phyloP scores from a whole-genome alignment of 148 eudicot species.

The Chenopodium quinoa region DNA sequence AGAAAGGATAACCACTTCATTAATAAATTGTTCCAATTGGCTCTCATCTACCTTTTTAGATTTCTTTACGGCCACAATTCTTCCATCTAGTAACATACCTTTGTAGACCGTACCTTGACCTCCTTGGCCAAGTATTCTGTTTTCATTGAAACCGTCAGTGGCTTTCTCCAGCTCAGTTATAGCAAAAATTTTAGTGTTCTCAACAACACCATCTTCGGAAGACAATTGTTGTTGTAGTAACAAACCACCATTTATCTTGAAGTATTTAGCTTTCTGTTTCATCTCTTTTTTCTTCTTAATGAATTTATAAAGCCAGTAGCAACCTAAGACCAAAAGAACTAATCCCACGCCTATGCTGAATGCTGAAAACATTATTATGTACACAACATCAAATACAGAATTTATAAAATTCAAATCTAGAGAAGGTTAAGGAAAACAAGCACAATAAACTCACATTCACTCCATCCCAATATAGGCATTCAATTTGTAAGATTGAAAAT shows the following conservation, averaged over 20 bases:
- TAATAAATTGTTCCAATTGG: slow-evolving; percentile 30
- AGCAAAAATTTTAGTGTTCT: slow-evolving; percentile 18
- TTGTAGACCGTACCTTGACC: slow-evolving; percentile 33
- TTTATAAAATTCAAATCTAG: too few species aligned
- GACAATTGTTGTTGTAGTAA: slow-evolving; percentile 31
- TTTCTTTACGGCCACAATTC: slow-evolving; percentile 28
- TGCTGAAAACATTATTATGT: too few species aligned
- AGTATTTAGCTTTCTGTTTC: slow-evolving; percentile 18
- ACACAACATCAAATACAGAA: too few species aligned
- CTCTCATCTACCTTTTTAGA: slow-evolving; percentile 25
- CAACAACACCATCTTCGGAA: slow-evolving; percentile 19
- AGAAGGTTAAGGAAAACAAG: too few species aligned
- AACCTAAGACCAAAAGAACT: slow-evolving; percentile 10
- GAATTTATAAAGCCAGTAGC: slow-evolving; percentile 23
- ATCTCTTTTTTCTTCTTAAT: slow-evolving; percentile 16
- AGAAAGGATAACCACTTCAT: slow-evolving; percentile 26
- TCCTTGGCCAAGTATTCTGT: slow-evolving; percentile 35
- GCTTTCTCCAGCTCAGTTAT: slow-evolving; percentile 24
- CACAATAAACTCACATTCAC: too few species aligned
- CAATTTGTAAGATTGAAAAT: too few species aligned
- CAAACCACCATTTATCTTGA: slow-evolving; percentile 33
- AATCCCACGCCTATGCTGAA: not conserved
- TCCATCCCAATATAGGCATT: too few species aligned
- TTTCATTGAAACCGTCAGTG: slow-evolving; percentile 26
- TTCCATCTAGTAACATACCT: slow-evolving; percentile 32